Conservation (phyloP, 768 basidiomycete species). For the Hirschioporus abietinus region DNA sequence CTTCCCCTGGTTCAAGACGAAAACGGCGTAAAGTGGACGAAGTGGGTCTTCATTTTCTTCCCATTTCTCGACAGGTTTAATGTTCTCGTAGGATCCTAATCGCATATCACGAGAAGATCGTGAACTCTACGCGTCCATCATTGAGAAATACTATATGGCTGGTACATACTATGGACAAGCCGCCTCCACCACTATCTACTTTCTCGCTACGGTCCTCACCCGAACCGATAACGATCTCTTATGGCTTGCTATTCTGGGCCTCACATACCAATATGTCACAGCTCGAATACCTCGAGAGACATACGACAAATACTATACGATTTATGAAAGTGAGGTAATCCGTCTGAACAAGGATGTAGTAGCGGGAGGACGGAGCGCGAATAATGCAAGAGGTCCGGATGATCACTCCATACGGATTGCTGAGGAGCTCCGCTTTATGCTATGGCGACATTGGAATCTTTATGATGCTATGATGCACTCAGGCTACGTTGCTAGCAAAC, state of each 20-base stretch:
- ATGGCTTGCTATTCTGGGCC: conserved; percentile 91
- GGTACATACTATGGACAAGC: conserved; percentile 90
- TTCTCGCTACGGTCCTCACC: conserved; percentile 86
- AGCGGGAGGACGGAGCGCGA: neutral
- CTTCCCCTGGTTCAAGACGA: conserved; percentile 20
- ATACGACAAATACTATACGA: conserved; percentile 76
- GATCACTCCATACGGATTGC: conserved; percentile 76
- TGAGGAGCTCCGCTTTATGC: conserved; percentile 90
- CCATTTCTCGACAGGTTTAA: conserved; percentile 5
- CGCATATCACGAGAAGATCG: conserved; percentile 70
- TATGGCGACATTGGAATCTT: conserved; percentile 96
- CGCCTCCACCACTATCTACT: conserved; percentile 82
- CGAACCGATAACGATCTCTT: conserved; percentile 90
- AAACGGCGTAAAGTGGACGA: conserved; percentile 60
- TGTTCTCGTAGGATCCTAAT: conserved; percentile 34
- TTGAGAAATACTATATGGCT: conserved; percentile 78
- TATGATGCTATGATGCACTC: conserved; percentile 99
- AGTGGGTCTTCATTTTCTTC: conserved; percentile 20
- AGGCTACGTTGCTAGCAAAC: conserved; percentile 89
- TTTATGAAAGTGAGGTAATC: conserved; percentile 89
- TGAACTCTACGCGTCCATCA: conserved; percentile 49
- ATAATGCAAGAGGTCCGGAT: conserved; percentile 51
- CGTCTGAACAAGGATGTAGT: conserved; percentile 62
- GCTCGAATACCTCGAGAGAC: conserved; percentile 80
- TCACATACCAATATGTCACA: conserved; percentile 89